phyloP scores from a whole-genome alignment of 1,284 basidiomycete genomes.

The Ceratobasidium sp. region DNA sequence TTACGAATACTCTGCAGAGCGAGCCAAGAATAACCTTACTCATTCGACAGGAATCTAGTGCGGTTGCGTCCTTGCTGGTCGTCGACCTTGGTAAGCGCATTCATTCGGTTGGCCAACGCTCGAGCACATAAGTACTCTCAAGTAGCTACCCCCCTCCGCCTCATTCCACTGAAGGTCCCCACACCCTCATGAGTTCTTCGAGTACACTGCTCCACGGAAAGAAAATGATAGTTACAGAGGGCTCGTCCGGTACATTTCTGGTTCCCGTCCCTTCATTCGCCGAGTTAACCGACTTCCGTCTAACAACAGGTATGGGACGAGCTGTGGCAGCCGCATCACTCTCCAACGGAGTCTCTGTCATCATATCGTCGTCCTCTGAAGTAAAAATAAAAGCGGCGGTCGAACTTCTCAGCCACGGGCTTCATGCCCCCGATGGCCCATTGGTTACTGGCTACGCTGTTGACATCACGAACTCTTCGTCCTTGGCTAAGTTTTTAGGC shows the following conservation, averaged over 20 bases:
- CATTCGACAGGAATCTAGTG: too few relatives aligned
- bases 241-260: slow-evolving; percentile 16
- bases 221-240: neutral
- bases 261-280: too few relatives aligned
- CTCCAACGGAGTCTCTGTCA: slow-evolving; percentile 18
- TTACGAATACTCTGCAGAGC: too few relatives aligned
- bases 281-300: too few relatives aligned
- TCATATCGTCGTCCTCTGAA: slow-evolving; percentile 28
- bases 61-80: too few relatives aligned
- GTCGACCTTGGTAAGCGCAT: too few relatives aligned
- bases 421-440: neutral
- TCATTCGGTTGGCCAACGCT: too few relatives aligned
- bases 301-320: slow-evolving; percentile 27
- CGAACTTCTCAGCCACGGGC: neutral
- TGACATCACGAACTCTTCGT: slow-evolving; percentile 3
- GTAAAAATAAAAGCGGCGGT: slow-evolving; percentile 33
- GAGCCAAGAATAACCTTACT: too few relatives aligned
- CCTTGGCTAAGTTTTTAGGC: slow-evolving; percentile 14
- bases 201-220: slow-evolving; percentile 3
- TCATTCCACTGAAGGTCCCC: too few relatives aligned
- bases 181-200: neutral
- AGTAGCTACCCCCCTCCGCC: too few relatives aligned
- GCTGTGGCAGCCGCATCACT: slow-evolving; percentile 16
- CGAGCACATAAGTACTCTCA: too few relatives aligned
- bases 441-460: slow-evolving; percentile 4